Percentiles rank a stretch among this genome's conserved stretches.
phyloP scores from a whole-genome alignment of 768 basidiomycete genomes.

The Tremella fuciformis region DNA sequence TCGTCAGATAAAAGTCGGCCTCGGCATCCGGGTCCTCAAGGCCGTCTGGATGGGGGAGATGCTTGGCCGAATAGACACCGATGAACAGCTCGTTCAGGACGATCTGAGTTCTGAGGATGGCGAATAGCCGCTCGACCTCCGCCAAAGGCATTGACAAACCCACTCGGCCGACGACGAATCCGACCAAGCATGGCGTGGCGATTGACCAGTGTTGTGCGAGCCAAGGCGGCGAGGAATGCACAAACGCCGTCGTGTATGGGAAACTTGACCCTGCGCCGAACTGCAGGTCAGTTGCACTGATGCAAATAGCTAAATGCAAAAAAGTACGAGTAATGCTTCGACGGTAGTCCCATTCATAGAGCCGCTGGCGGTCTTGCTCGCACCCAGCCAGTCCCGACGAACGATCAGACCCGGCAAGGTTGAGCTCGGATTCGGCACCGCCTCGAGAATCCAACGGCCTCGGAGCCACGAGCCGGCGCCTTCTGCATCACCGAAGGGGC shows the following conservation, averaged over 20 bases:
- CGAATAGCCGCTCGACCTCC: background rate
- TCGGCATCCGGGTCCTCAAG: conserved; percentile 9
- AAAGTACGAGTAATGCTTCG: conserved; percentile 29
- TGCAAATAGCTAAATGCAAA: too few relatives aligned
- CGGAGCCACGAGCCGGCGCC: conserved; percentile 4
- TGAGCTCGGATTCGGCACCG: background rate
- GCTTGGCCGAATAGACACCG: conserved; percentile 13
- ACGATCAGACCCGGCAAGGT: conserved; percentile 27
- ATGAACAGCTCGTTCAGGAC: conserved; percentile 28
- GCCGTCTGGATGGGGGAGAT: background rate
- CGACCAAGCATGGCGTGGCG: conserved; percentile 30
- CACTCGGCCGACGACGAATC: conserved; percentile 27
- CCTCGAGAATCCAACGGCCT: conserved; percentile 32
- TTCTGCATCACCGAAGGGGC: background rate
- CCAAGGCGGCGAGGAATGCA: conserved; percentile 1
- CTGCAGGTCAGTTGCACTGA: background rate
- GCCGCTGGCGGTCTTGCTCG: background rate
- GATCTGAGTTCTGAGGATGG: conserved; percentile 21
- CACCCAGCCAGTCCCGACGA: conserved; percentile 26
- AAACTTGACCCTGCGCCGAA: conserved; percentile 13
- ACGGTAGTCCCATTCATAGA: conserved; percentile 14
- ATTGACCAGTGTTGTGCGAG: conserved; percentile 35
- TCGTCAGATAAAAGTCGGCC: conserved; percentile 13
- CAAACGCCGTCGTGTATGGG: conserved; percentile 31
- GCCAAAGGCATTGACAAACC: conserved; percentile 11